Evolutionary conservation across 768 basidiomycete species (phyloP), one percentile per base, ranked within the genome.

Genomic region (Sutorius australiensis): DNA sequence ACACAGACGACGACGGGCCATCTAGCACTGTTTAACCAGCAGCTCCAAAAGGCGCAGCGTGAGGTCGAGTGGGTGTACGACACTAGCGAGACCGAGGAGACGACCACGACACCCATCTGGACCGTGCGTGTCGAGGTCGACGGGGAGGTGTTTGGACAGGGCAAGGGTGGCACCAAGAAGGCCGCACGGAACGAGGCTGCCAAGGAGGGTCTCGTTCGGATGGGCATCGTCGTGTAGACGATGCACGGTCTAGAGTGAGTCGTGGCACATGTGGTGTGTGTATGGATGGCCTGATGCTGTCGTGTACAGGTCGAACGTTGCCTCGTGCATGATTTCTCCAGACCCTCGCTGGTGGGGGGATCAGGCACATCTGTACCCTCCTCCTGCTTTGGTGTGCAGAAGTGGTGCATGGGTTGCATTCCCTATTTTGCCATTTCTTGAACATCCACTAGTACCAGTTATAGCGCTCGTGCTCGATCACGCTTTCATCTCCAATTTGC

Each of bases 151-250:
- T 77, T 77, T 69, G 89, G 87, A 5, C 64, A 65, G 12, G 89
- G 89, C 1, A 76, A 72, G 50, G 89, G 87, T 10, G 80, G 78
- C 57, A 90, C 87, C 38, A 92, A 92, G 78, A 88, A 85, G 66
- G 78, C 80, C 1, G 89, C 89, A 1, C 77, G 84, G 63, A 89
- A 90, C 62, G 89, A 89, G 64, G 89, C 89, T 5, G 89, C 89
- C 30, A 90, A 88, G 67, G 73, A 82, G 58, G 89, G 87, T 3
- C 73, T 91, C 56, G 67, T 73, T 62, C 77, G 70, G 51, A 58
- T 91, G 66, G 85, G 82, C 2, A 75, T 87, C 43, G 55, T 72
- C 38, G 80, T 82, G 44, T 79, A 38, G 62, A 24, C 24, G n/a
- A 36, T 2, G 17, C 1, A 12, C 7, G 32, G n/a, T 9, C 3